Evolutionary conservation across 371 early-diverging fungal species (phyloP), one percentile per base, ranked within the genome.

Genomic region (Syncephalastrum racemosum): DNA sequence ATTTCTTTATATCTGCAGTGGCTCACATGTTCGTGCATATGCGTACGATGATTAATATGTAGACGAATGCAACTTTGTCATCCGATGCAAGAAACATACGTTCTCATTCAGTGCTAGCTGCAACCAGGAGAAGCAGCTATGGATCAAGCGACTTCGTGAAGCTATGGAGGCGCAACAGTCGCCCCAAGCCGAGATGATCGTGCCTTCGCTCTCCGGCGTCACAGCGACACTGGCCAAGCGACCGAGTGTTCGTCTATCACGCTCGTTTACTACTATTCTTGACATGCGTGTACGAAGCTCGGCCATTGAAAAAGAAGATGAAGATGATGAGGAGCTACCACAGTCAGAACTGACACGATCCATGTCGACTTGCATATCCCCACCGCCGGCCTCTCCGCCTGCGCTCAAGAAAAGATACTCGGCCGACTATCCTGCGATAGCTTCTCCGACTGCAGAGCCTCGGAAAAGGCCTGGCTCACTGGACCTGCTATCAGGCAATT

Each of bases 101-200:
- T 79, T 79, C 59, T 63, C 67, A 44, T 76, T 79, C 22, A 72
- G 58, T 31, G 74, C 79, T 2, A 76, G 66, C 18, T 79, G 74
- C 52, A 42, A 51, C n/a, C 76, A 71, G 40, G 79, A 79, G 53
- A 75, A 75, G 19, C 64, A 70, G 42, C 12, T 75, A 12, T 79
- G 79, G 79, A 39, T 67, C 0, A 66, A 66, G 13, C 63, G 63
- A 54, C 39, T 78, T 7, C 58, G 60, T 16, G 56, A 68, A 27
- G 74, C 78, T 7, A 71, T 77, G 18, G 48, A 57, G 1, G 43
- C 62, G 64, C 7, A 67, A 65, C 43, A 55, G 24, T 5, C 50
- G 60, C 23, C 44, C 50, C 4, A 53, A 50, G 40, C 63, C 20
- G 67, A 71, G 7, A 45, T 61, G 14, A 67, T 75, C 39, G 60